Conservation (phyloP, 345 rosid species). For the Citrus trifoliata region DNA sequence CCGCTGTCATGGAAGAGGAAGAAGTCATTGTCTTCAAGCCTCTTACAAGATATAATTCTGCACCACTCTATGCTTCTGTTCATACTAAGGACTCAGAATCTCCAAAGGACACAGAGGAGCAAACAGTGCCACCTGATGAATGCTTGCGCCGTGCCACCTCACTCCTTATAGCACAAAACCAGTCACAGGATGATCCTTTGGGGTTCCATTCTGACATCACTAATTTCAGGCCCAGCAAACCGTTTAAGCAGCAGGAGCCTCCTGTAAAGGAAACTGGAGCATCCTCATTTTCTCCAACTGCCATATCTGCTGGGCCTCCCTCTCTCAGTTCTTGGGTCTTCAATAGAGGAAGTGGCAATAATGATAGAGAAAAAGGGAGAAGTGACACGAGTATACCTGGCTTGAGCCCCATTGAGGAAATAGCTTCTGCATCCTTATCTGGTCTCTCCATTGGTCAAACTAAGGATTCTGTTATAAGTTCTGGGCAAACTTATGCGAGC, state of each 20-base stretch:
- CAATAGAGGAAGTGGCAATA: slow-evolving; percentile 32
- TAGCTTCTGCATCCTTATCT: slow-evolving; percentile 44
- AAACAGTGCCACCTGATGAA: slow-evolving; percentile 48
- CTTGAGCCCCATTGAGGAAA: slow-evolving; percentile 57
- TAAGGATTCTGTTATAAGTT: slow-evolving; percentile 21
- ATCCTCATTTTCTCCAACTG: slow-evolving; percentile 30
- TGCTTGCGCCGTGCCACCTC: slow-evolving; percentile 77
- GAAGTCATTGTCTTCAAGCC: slow-evolving; percentile 97
- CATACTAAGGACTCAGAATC: slow-evolving; percentile 24
- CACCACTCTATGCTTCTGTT: slow-evolving; percentile 48
- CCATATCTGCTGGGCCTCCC: slow-evolving; percentile 70
- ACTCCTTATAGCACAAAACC: slow-evolving; percentile 53
- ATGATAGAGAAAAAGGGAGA: slow-evolving; percentile 36
- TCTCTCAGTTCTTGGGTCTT: slow-evolving; percentile 87
- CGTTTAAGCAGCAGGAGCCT: slow-evolving; percentile 39
- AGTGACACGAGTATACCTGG: slow-evolving; percentile 28
- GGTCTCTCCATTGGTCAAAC: slow-evolving; percentile 46
- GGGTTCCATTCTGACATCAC: slow-evolving; percentile 45
- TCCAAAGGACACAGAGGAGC: slow-evolving; percentile 35
- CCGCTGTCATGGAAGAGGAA: slow-evolving; percentile 67
- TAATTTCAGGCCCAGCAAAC: slow-evolving; percentile 33
- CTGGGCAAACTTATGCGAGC: slow-evolving; percentile 25
- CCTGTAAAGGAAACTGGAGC: slow-evolving; percentile 29
- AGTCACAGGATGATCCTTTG: slow-evolving; percentile 29
- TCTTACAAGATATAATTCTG: slow-evolving; percentile 78